Base-by-base conservation (phyloP, 106 monocot genomes). In the Posidonia australis region DNA sequence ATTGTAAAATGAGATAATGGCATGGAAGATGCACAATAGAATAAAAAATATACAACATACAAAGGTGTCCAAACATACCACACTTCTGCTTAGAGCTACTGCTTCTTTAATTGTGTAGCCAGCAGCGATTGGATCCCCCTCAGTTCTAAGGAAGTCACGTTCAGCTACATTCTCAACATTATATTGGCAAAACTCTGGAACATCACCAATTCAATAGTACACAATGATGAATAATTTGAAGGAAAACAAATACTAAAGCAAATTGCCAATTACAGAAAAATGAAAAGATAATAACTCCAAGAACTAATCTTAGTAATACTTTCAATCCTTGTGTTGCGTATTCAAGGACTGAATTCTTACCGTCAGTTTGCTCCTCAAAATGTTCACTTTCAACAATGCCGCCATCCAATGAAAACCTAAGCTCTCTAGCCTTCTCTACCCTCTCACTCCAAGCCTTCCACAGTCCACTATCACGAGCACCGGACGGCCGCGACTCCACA, bases 41-140 rank as follows among this genome's bases (percentile, higher is more conserved):
- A 57, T 10, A 53, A 53, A 10, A 23, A 20, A 3, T 29, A 20
- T 32, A 49, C 19, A 36, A 28, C 13, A 59, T 10, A 57, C 13
- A 27, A 28, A 13, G 26, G 58, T 46, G 46, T 5, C 43, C 20
- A 63, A 32, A 78, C 82, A 65, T 58, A 96, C 96, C 82, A 90
- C 67, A 67, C 96, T 96, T 60, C 96, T 74, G 65, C 70, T 67
- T 47, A 96, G 96, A 67, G 76, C 84, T 67, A 96, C 74, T 70
- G 87, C 87, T 78, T 96, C 96, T 58, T 79, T 80, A 29, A 96
- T 86, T 44, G 96, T 90, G 64, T 96, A 96, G 54, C 96, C 96
- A 45, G 87, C 67, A 78, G 87, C 75, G 70, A 80, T 81, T 75
- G 96, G 96, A 83, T 90, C 84, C 5, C 90, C 96, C 63, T 96